Evolutionary conservation across 345 rosid genomes (phyloP).

Genomic region (Arabidopsis thaliana): DNA sequence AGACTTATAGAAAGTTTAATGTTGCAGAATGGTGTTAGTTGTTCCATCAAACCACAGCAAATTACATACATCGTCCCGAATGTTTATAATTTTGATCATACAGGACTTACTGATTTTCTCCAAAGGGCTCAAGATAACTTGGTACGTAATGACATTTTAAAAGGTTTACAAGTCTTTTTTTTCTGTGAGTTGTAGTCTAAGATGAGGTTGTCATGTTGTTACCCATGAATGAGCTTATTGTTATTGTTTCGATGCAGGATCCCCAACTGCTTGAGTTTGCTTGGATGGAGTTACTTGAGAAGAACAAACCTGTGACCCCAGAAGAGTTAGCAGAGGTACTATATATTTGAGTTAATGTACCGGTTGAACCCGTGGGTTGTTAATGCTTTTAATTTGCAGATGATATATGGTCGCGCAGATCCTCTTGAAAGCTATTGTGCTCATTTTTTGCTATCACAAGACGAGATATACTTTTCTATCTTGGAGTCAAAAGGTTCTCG

Average conservation of each 20-base stretch:
- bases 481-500: constrained; percentile 72
- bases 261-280: constrained; percentile 87
- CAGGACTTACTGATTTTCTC: constrained; percentile 66
- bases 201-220: constrained; percentile 35
- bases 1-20: constrained; percentile 22
- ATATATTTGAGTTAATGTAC: constrained; percentile 16
- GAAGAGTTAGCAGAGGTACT: constrained; percentile 95
- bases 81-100: constrained; percentile 70
- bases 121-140: constrained; percentile 72
- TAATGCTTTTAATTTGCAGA: constrained; percentile 60
- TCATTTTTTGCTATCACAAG: constrained; percentile 86
- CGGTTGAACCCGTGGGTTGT: constrained; percentile 38
- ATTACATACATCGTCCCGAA: constrained; percentile 86
- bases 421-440: constrained; percentile 93
- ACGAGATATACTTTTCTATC: constrained; percentile 78
- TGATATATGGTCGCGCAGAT: constrained; percentile 79
- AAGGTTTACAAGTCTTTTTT: neutral
- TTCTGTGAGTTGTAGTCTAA: neutral
- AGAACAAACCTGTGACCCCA: constrained; percentile 75
- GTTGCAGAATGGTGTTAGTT: constrained; percentile 73
- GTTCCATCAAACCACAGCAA: constrained; percentile 88
- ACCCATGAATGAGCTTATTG: constrained; percentile 9
- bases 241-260: constrained; percentile 59
- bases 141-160: constrained; percentile 56
- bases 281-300: constrained; percentile 93